Evolutionary conservation across 306 rosid genomes (phyloP), one percentile per base, ranked within the genome.

Genomic region (Trifolium fragiferum): DNA sequence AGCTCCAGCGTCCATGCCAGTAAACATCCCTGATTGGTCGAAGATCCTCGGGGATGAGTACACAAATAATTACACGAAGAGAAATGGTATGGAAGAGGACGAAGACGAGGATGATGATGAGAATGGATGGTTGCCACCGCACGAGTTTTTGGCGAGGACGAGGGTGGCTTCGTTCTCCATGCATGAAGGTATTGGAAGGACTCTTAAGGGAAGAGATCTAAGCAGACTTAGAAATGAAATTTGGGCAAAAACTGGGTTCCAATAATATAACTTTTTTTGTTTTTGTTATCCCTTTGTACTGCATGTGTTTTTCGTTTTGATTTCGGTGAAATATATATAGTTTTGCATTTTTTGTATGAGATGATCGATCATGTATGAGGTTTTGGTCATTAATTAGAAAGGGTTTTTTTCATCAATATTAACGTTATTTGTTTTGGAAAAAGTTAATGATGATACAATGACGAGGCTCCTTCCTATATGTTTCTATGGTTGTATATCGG

Each of bases 241-340:
- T 21, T 57, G 63, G 63, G 63, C 35, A 21, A 57, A 57, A 57
- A 57, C 63, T 57, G 63, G 63, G 35, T 57, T 57, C 63, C 35
- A 57, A 23, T 57, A 23, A 57, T 55, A 21, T 55, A 3, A 55
- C 33, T 20, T 1, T 20, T 10, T 55, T 55, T 55, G 4, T 0
- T 20, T 54, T 10, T 1, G 12, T 54, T 4, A 0, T 27, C 32
- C 5, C 4, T 30, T 30, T 54, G 30, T 54, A 53, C 4, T 51
- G 4, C 14, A 54, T 54, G 61, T 20, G 10, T 51, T 18, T 57
- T 57, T 21, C 23, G n/a, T 11, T 57, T 55, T 57, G 32, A 55
- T 53, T 53, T 53, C 9, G 57, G 12, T 37, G 40, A 37, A 7
- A 37, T 37, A 37, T 37, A 37, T n/a, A 2, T 35, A 33, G 0